phyloP scores from a whole-genome alignment of 2,329 filamentous ascomycete genomes.

The Cladosporium sphaerospermum region DNA sequence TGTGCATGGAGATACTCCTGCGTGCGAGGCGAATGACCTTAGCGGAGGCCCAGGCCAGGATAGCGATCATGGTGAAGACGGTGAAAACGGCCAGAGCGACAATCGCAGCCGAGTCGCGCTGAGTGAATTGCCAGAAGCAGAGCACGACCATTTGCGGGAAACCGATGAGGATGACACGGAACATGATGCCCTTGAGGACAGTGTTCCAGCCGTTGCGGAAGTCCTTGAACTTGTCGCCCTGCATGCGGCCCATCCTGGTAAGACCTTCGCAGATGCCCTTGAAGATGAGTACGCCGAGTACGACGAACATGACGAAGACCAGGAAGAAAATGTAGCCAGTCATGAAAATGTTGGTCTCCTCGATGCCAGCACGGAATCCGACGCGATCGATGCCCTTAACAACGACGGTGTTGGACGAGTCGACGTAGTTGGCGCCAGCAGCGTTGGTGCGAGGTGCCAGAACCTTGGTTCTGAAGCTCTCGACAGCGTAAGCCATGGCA shows the following conservation, averaged over 20 bases:
- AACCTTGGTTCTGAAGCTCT: conserved; percentile 36
- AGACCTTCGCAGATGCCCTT: conserved; percentile 74
- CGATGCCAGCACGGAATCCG: conserved; percentile 77
- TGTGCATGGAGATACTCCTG: conserved; percentile 83
- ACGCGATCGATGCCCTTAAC: conserved; percentile 84
- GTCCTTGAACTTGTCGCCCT: conserved; percentile 78
- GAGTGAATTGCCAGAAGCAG: conserved; percentile 88
- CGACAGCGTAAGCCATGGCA: conserved; percentile 50
- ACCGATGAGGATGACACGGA: conserved; percentile 81
- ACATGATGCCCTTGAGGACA: conserved; percentile 87
- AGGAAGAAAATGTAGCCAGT: conserved; percentile 86
- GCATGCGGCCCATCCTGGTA: conserved; percentile 69
- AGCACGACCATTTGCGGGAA: conserved; percentile 87
- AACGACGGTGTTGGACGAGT: conserved; percentile 37
- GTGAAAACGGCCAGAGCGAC: conserved; percentile 85
- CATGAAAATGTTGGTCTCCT: conserved; percentile 87
- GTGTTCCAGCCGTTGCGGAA: conserved; percentile 94
- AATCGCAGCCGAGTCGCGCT: conserved; percentile 76
- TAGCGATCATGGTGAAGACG: conserved; percentile 70
- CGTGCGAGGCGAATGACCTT: conserved; percentile 88
- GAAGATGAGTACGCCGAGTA: conserved; percentile 67
- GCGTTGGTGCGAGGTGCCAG: conserved; percentile 30
- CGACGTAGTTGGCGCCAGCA: conserved; percentile 22
- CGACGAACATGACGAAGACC: conserved; percentile 70
- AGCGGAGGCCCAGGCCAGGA: conserved; percentile 77